phyloP scores from a whole-genome alignment of 768 basidiomycete species.

The Amanita inopinata region DNA sequence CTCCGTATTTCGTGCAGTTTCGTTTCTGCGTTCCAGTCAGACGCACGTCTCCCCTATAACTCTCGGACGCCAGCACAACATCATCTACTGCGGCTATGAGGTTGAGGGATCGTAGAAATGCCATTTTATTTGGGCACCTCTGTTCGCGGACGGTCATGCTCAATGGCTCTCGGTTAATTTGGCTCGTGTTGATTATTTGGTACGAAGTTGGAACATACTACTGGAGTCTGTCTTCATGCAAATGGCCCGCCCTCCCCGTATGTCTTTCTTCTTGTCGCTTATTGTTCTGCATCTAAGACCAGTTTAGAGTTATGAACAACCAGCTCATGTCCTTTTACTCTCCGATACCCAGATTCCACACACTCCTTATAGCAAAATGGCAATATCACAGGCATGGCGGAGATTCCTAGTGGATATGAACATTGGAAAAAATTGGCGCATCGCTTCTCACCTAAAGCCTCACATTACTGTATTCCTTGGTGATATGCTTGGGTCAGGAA shows the following conservation, averaged over 20 bases:
- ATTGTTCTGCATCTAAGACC: conserved; percentile 2
- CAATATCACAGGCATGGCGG: conserved; percentile 32
- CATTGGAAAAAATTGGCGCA: conserved; percentile 64
- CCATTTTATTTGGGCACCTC: conserved; percentile 9
- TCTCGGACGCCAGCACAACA: too few species aligned
- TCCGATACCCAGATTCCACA: conserved; percentile 10
- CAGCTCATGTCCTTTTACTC: conserved; percentile 5
- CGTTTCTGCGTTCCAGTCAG: too few species aligned
- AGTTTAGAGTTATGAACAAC: conserved; percentile 1
- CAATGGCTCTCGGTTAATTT: conserved; percentile 37
- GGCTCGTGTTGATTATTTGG: conserved; percentile 53
- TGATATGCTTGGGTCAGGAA: conserved; percentile 64
- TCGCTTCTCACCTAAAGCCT: conserved; percentile 44
- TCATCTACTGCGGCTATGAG: conserved; percentile 5
- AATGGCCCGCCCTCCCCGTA: conserved; percentile 40
- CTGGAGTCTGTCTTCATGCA: conserved; percentile 47
- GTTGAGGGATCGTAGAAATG: conserved; percentile 1
- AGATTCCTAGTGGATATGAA: conserved; percentile 45
- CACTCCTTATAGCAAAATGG: conserved; percentile 8
- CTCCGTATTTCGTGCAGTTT: too few species aligned
- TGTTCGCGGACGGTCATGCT: conserved; percentile 24
- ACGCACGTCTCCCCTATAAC: too few species aligned
- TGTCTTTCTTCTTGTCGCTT: conserved; percentile 11
- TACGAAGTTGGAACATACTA: conserved; percentile 55
- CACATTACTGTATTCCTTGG: conserved; percentile 68